Evolutionary conservation across 1,284 basidiomycete genomes (phyloP).

Genomic region (Testicularia cyperi): DNA sequence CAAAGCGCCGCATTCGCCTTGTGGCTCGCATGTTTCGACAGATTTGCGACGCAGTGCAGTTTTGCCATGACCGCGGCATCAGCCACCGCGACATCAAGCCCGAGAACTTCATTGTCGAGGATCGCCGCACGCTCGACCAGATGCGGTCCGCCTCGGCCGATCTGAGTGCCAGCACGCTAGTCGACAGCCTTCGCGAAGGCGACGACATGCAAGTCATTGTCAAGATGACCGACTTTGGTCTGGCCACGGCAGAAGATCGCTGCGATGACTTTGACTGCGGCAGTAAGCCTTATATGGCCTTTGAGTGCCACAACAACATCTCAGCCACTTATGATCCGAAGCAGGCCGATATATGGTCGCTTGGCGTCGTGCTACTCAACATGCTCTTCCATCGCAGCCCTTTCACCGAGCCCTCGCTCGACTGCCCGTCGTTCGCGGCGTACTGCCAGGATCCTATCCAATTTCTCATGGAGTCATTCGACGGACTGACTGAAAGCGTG

Average conservation of each 20-base stretch:
- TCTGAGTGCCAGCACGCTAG: constrained; percentile 60
- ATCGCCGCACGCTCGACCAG: constrained; percentile 35
- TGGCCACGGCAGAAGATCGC: constrained; percentile 83
- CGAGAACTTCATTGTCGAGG: constrained; percentile 63
- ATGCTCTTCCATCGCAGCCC: constrained; percentile 98
- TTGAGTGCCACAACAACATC: constrained; percentile 95
- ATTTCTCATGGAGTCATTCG: constrained; percentile 87
- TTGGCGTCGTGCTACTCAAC: constrained; percentile 97
- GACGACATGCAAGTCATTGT: constrained; percentile 64
- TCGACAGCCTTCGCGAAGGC: constrained; percentile 65
- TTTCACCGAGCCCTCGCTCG: constrained; percentile 86
- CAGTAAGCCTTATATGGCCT: constrained; percentile 98
- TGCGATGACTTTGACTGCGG: constrained; percentile 98
- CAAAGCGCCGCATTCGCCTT: constrained; percentile 80
- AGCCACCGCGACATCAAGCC: constrained; percentile 98
- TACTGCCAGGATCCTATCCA: constrained; percentile 77
- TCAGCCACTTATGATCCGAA: constrained; percentile 88
- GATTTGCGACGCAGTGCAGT: constrained; percentile 96
- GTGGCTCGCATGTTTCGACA: constrained; percentile 95
- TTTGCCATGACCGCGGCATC: constrained; percentile 89
- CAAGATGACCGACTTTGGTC: constrained; percentile 95
- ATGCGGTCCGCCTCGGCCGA: constrained; percentile 65
- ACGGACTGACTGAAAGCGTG: constrained; percentile 83
- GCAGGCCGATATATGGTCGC: constrained; percentile 96
- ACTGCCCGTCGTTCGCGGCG: constrained; percentile 76